Evolutionary conservation across 2,329 filamentous ascomycete genomes (phyloP).

Genomic region (Arthrinium puccinioides): DNA sequence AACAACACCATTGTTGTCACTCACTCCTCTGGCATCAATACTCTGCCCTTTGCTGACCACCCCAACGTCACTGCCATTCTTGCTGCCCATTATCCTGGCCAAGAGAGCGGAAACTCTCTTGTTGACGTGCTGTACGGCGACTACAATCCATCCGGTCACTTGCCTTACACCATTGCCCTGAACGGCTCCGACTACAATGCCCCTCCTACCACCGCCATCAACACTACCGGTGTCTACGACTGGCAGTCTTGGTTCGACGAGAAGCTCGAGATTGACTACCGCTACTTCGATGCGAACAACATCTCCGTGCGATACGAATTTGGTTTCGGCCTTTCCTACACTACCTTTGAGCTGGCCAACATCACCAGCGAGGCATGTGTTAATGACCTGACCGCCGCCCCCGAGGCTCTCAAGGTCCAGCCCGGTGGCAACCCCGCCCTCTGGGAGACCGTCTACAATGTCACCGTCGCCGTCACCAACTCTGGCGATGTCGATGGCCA

Average conservation of each 20-base stretch:
- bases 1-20: slow-evolving; percentile 43
- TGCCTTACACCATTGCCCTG: slow-evolving; percentile 63
- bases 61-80: slow-evolving; percentile 56
- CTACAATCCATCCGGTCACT: slow-evolving; percentile 51
- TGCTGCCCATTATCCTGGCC: slow-evolving; percentile 53
- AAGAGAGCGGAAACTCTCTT: slow-evolving; percentile 54
- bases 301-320: slow-evolving; percentile 58
- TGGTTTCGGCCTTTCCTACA: slow-evolving; percentile 54
- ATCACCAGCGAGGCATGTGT: slow-evolving; percentile 4
- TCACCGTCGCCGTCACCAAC: slow-evolving; percentile 63
- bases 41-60: slow-evolving; percentile 49
- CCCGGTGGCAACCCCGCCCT: slow-evolving; percentile 59
- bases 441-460: slow-evolving; percentile 61
- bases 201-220: slow-evolving; percentile 27
- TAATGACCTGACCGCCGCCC: background rate
- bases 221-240: slow-evolving; percentile 28
- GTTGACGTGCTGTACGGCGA: slow-evolving; percentile 56
- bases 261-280: slow-evolving; percentile 62
- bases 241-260: slow-evolving; percentile 49
- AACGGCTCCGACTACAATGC: slow-evolving; percentile 40
- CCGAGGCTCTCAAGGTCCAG: slow-evolving; percentile 24
- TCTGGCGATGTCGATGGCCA: slow-evolving; percentile 58
- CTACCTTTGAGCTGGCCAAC: slow-evolving; percentile 43
- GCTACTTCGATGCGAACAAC: slow-evolving; percentile 53
- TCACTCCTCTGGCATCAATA: slow-evolving; percentile 54